Percentiles rank a stretch among this genome's conserved stretches.
phyloP scores from a whole-genome alignment of 73 alveolate species.

The Paramecium pentaurelia region DNA sequence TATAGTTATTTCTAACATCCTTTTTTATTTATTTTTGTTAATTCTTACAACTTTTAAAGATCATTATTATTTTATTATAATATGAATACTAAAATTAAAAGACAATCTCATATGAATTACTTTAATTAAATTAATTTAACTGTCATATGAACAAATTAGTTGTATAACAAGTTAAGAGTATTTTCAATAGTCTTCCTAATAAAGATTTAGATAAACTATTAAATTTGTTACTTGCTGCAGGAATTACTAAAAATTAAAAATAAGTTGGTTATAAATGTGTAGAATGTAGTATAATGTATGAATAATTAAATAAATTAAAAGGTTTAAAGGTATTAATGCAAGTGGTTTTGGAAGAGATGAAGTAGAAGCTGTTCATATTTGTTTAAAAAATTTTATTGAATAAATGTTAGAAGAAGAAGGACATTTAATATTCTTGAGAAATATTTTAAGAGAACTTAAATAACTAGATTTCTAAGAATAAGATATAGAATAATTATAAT shows the following conservation, averaged over 20 bases:
- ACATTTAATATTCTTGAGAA: neutral
- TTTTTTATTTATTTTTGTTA: too few species aligned
- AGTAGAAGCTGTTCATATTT: constrained; percentile 2
- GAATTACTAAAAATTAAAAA: constrained; percentile 4
- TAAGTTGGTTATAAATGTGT: constrained; percentile 33
- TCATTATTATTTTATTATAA: too few species aligned
- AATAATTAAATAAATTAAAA: neutral
- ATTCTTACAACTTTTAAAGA: too few species aligned
- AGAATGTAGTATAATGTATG: neutral
- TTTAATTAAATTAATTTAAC: constrained; percentile 4
- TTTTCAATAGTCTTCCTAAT: neutral
- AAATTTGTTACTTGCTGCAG: neutral
- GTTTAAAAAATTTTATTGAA: constrained; percentile 24
- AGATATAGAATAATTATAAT: neutral
- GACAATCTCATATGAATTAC: neutral
- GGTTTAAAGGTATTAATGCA: neutral
- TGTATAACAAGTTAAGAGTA: constrained; percentile 9
- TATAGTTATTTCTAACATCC: neutral
- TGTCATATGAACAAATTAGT: constrained; percentile 28
- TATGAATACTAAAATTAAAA: neutral
- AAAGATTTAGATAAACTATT: neutral
- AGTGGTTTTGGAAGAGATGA: constrained; percentile 44
- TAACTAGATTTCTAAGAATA: neutral
- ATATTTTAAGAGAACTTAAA: constrained; percentile 14
- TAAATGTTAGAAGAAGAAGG: constrained; percentile 17